Evolutionary conservation across 2,329 filamentous ascomycete genomes (phyloP), one percentile per base, ranked within the genome.

Genomic region (Colletotrichum sp.): DNA sequence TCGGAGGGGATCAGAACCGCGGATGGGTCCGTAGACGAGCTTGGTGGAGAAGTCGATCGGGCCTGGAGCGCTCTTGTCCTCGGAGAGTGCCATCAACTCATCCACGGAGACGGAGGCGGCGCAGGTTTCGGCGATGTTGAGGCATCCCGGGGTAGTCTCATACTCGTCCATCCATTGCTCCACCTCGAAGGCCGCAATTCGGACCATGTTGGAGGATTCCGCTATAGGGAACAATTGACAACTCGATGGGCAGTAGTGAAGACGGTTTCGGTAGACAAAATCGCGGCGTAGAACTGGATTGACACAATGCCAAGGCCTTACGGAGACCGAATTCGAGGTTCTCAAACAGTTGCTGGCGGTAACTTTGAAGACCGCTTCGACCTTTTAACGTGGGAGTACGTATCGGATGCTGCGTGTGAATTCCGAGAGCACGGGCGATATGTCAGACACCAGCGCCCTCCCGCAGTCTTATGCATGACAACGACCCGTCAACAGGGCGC

Each of bases 111-210:
- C 88, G 5, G 94, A 95, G 4, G 93, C 92, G 72, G 92, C 93
- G 81, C 95, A 96, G 1, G 95, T 96, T 84, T 96, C 95, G 73
- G 94, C 93, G 65, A 96, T 90, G 83, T 98, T 96, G 83, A 93
- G 82, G 3, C 90, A 88, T 7, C 87, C 88, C 0, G 89, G 89
- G 4, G 88, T 91, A 10, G 80, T 87, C 81, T 93, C 90, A 78
- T 92, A 91, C 71, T 86, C 84, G 83, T 92, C 90, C 90, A 93
- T 93, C 92, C 92, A 93, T 83, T 92, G 84, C 85, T 98, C 95
- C 10, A 97, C 94, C 18, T 90, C 89, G 81, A 95, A 95, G 2
- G 77, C 68, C 62, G 77, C 52, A 32, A 78, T 65, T 15, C 72
- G 83, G 76, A 85, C 83, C 84, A 85, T 85, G 28, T 63, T 82